A percentile compares a stretch with the other conserved stretches of the same genome.
Evolutionary conservation across 2,329 filamentous ascomycete genomes (phyloP).

Genomic region (Phoma sp.): DNA sequence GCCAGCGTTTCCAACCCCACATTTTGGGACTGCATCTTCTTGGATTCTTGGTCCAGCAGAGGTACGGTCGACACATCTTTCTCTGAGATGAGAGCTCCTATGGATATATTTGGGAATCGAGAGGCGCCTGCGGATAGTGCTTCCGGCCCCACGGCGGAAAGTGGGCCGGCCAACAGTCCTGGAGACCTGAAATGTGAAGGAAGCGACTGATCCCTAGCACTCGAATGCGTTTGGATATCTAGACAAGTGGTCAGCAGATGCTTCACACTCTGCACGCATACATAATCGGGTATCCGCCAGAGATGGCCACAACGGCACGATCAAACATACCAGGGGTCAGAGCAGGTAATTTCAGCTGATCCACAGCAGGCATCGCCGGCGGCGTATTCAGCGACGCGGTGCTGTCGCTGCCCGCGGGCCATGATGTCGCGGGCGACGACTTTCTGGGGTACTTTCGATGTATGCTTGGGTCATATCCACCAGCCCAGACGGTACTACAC

Average conservation of each 20-base stretch:
- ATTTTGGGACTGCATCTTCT: slow-evolving; percentile 20
- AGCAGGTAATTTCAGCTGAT: slow-evolving; percentile 9
- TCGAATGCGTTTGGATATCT: slow-evolving; percentile 14
- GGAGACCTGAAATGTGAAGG: slow-evolving; percentile 5
- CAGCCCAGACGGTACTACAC: slow-evolving; percentile 41
- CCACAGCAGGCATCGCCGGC: neutral
- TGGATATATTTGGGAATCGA: slow-evolving; percentile 32
- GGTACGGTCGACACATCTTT: slow-evolving; percentile 29
- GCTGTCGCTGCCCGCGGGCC: slow-evolving; percentile 17
- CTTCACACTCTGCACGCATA: neutral
- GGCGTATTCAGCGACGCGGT: slow-evolving; percentile 19
- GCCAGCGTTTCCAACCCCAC: slow-evolving; percentile 7
- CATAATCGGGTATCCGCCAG: neutral
- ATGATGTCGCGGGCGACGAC: slow-evolving; percentile 6
- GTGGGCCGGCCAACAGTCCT: slow-evolving; percentile 1
- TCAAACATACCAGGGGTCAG: slow-evolving; percentile 9
- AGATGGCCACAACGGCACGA: neutral
- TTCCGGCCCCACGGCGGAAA: slow-evolving; percentile 15
- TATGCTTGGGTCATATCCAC: slow-evolving; percentile 41
- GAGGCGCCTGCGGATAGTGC: slow-evolving; percentile 23
- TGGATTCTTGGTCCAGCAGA: slow-evolving; percentile 25
- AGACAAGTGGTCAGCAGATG: neutral
- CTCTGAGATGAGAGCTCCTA: slow-evolving; percentile 30
- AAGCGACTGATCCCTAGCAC: neutral
- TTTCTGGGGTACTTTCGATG: slow-evolving; percentile 38